Conservation (phyloP, 768 basidiomycete genomes). For the Russula griseocarnosa region DNA sequence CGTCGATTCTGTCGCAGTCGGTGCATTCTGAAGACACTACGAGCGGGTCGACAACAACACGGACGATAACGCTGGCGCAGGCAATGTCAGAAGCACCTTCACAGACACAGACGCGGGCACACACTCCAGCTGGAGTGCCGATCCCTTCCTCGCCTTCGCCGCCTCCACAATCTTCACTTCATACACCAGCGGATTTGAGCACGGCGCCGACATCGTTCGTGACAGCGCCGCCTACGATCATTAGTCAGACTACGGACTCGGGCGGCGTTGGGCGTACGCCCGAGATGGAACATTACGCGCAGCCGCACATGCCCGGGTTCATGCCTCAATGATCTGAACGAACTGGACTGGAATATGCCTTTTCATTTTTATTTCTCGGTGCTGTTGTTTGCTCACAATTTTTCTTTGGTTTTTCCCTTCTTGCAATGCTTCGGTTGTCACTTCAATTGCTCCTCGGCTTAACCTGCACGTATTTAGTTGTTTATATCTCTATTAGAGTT, state of each 20-base stretch:
- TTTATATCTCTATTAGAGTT: no score
- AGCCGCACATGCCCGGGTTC: not conserved
- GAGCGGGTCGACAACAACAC: slow-evolving; percentile 17
- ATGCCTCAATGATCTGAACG: not conserved
- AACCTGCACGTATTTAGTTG: no score
- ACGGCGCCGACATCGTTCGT: not conserved
- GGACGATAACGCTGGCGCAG: not conserved
- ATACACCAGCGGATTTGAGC: not conserved
- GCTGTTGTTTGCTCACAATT: no score
- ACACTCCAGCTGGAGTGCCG: not conserved
- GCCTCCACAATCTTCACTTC: not conserved
- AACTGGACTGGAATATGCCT: no score
- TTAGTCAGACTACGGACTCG: not conserved
- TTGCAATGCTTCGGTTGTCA: no score
- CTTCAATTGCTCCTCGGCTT: no score
- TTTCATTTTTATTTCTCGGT: no score
- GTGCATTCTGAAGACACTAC: slow-evolving; percentile 24
- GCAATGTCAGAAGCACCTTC: not conserved
- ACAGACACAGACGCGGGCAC: slow-evolving; percentile 27
- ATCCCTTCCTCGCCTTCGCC: not conserved
- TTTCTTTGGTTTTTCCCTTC: no score
- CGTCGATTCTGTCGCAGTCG: slow-evolving; percentile 28
- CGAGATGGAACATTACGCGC: not conserved
- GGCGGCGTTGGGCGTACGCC: not conserved
- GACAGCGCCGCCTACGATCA: not conserved